Evolutionary conservation across 306 rosid genomes (phyloP), one percentile per base, ranked within the genome.

Genomic region (Vachellia collinsii): DNA sequence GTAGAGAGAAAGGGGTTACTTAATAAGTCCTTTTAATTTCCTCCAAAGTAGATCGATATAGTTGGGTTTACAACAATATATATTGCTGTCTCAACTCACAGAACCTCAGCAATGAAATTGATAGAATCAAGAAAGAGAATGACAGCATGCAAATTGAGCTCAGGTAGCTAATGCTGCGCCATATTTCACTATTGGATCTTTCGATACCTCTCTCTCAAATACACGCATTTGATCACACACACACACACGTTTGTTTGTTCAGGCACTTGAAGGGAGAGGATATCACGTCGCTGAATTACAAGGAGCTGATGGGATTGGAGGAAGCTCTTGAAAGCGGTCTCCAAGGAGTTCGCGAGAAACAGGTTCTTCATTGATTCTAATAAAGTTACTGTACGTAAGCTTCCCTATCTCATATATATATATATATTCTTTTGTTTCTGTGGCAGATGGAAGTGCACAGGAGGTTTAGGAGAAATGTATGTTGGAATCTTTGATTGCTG

Each of bases 201-300:
- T 72, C 23, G 61, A 19, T 54, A 25, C 3, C 44, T 65, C 51
- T 39, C 44, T 66, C 64, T 16, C 70, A 22, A 23, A 11, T 12
- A 1, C 19, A 6, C 48, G 14, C 34, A 2, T 43, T 65, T 37
- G 11, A 43, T 54, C 11, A 53, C 0, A 53, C 2, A 12, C 6
- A 17, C 2, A 47, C 6, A 47, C 6, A 6, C n/a, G 8, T 85
- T 56, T 56, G 20, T 56, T 81, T 38, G 43, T 67, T 43, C 59
- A 94, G 99, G 95, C 99, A 93, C 86, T 71, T 92, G 89, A 93
- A 93, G 77, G 99, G 94, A 23, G 95, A 92, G 78, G 99, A 94
- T 34, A 89, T 93, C 70, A 84, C 89, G 25, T 90, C 97, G 63
- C 74, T 94, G 83, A 86, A 81, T 81, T 86, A 82, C 91, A 86